Percentiles rank a stretch among this genome's conserved stretches.
These are phyloP conservation scores for Cladosporium sp. DNA, from an alignment of 2,329 filamentous ascomycete genomes.

Conservation along the genomic window DNA sequence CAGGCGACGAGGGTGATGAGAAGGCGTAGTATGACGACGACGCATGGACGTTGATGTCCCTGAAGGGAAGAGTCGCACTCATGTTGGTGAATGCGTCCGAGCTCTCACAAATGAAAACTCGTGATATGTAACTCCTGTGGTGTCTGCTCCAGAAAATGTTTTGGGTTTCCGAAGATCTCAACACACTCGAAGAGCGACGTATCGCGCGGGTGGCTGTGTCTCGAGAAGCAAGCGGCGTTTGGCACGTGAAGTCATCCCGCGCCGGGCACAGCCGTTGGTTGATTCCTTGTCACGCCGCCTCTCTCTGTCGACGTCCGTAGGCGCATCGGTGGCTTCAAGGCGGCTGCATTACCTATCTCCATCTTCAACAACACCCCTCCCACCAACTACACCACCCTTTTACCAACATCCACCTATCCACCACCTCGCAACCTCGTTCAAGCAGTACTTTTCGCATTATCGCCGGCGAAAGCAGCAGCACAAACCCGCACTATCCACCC, in stretches of 20 bases:
- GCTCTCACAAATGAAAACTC: neutral
- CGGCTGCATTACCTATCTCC: conserved; percentile 6
- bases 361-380: neutral
- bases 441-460: neutral
- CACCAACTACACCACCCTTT: no score
- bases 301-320: neutral
- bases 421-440: neutral
- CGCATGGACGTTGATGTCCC: conserved; percentile 95
- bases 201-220: conserved; percentile 5
- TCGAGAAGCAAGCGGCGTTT: neutral
- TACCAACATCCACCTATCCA: neutral
- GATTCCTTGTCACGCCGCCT: no score
- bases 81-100: conserved; percentile 34
- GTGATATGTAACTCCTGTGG: neutral
- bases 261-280: no score
- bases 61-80: conserved; percentile 65
- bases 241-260: conserved; percentile 11
- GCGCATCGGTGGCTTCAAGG: conserved; percentile 9
- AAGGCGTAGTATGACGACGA: conserved; percentile 93
- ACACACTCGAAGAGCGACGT: conserved; percentile 3
- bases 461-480: neutral
- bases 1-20: conserved; percentile 88
- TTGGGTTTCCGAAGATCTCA: conserved; percentile 2
- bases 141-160: neutral
- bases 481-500: neutral